phyloP scores from a whole-genome alignment of 2,329 filamentous ascomycete species.

The Helotiales sp. region DNA sequence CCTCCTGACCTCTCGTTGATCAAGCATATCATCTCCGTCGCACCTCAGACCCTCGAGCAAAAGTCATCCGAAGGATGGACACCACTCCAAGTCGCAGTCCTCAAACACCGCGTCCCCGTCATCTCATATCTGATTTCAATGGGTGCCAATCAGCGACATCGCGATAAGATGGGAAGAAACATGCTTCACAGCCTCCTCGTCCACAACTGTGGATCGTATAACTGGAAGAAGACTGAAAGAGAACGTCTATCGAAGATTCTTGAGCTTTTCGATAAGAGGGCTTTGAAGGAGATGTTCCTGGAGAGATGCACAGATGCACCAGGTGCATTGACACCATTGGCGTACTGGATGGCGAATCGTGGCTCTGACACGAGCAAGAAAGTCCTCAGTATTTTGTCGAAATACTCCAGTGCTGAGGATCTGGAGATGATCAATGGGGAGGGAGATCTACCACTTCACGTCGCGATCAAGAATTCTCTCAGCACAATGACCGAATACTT shows the following conservation, averaged over 20 bases:
- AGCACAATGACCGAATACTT: slow-evolving; percentile 24
- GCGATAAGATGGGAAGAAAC: slow-evolving; percentile 63
- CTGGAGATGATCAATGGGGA: slow-evolving; percentile 61
- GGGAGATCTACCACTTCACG: slow-evolving; percentile 66
- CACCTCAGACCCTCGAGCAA: slow-evolving; percentile 62
- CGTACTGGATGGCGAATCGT: slow-evolving; percentile 50
- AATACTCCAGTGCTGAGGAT: slow-evolving; percentile 56
- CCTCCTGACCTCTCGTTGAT: slow-evolving; percentile 54
- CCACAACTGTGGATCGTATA: too few species aligned
- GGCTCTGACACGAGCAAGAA: slow-evolving; percentile 34
- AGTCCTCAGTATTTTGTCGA: slow-evolving; percentile 50
- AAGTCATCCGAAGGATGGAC: slow-evolving; percentile 61
- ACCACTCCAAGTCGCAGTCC: slow-evolving; percentile 68
- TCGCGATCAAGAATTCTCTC: slow-evolving; percentile 31
- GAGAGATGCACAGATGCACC: slow-evolving; percentile 55
- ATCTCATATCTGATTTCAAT: slow-evolving; percentile 63
- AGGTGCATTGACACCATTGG: slow-evolving; percentile 63
- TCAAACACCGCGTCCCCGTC: slow-evolving; percentile 52
- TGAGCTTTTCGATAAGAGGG: slow-evolving; percentile 55
- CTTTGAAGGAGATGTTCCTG: slow-evolving; percentile 57
- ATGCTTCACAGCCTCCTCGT: slow-evolving; percentile 61
- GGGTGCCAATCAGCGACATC: slow-evolving; percentile 68
- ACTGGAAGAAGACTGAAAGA: slow-evolving; percentile 20
- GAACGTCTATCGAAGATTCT: slow-evolving; percentile 48
- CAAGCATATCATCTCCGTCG: slow-evolving; percentile 62